phyloP scores from a whole-genome alignment of 2,329 filamentous ascomycete species.

The Knoxdaviesia proteae region DNA sequence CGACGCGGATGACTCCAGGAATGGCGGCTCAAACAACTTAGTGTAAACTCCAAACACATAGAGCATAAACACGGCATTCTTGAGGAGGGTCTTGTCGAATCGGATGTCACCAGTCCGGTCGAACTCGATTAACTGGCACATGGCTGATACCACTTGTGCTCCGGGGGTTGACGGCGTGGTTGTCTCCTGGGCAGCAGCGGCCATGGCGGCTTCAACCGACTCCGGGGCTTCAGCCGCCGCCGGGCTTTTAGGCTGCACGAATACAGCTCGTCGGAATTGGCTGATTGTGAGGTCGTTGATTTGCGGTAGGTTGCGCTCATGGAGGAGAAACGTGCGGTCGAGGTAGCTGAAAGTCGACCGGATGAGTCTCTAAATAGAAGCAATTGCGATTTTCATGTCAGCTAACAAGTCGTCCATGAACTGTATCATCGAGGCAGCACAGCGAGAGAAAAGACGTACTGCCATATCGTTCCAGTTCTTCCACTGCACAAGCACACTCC shows the following conservation, averaged over 20 bases:
- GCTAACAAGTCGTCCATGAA: slow-evolving; percentile 2
- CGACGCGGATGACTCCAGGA: slow-evolving; percentile 43
- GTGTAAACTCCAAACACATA: slow-evolving; percentile 69
- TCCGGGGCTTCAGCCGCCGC: slow-evolving; percentile 6
- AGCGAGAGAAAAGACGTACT: slow-evolving; percentile 1
- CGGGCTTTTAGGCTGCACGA: slow-evolving; percentile 6
- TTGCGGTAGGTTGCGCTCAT: slow-evolving; percentile 44
- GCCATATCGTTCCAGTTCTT: slow-evolving; percentile 40
- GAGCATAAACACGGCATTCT: slow-evolving; percentile 60
- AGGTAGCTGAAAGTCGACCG: slow-evolving; percentile 86
- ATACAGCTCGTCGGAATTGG: slow-evolving; percentile 47
- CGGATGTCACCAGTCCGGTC: slow-evolving; percentile 40
- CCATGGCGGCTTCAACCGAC: not conserved
- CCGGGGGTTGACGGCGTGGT: slow-evolving; percentile 12
- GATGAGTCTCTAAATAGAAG: slow-evolving; percentile 38
- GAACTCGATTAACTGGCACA: slow-evolving; percentile 54
- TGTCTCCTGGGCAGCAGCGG: slow-evolving; percentile 1
- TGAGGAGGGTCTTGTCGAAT: slow-evolving; percentile 46
- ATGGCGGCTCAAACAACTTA: slow-evolving; percentile 55
- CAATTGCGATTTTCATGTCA: slow-evolving; percentile 2
- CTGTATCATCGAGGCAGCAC: not conserved
- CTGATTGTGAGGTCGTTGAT: slow-evolving; percentile 65
- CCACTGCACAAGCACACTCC: slow-evolving; percentile 40
- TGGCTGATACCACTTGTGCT: slow-evolving; percentile 21
- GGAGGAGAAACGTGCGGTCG: slow-evolving; percentile 71